Base-by-base conservation (phyloP, 1,284 basidiomycete species). In the Mycosarcoma maydis region DNA sequence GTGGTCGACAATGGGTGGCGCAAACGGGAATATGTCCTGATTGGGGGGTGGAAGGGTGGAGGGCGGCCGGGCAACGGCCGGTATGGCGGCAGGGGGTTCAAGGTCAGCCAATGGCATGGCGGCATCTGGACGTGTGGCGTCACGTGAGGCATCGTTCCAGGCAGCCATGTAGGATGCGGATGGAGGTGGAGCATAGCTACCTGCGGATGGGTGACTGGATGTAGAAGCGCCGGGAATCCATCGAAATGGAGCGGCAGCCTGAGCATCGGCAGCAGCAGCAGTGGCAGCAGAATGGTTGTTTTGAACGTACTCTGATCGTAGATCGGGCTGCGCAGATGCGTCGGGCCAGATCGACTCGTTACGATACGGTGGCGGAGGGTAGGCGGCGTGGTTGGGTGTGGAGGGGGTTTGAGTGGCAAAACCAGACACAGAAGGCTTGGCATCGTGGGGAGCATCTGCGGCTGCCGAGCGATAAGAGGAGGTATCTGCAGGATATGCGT, bases 21-120 rank as follows among this genome's bases (percentile, higher is more conserved):
- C 68, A 29, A 74, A 74, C 0, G 72, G 67, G 33, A 73, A 73
- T 33, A 69, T 69, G 51, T 69, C 66, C 26, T 69, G 66, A 20
- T 58, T 64, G 6, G 66, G 59, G 14, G 45, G 36, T 6, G 59
- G 66, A 11, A 62, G 29, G 11, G 54, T 20, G 10, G 58, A 59
- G 4, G 59, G 39, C 7, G 45, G 44, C 27, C 50, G 30, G 3
- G 50, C 36, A 2, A 27, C 27, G 13, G 40, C 24, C 6, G 41
- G 19, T 13, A 38, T 41, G 3, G 45, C 57, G 13, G 39, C 19
- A 14, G 48, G n/a, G 1, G 64, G 38, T 24, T 68, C 65, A 9
- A 68, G 32, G 9, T 68, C 65, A 13, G 45, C 17, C 54, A 68
- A 43, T 0, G 57, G 38, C 37, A 60, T 49, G 16, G 52, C 29